These are phyloP conservation scores for Spinacia oleracea DNA, from an alignment of 179 eudicot species.

Conservation along the genomic window DNA sequence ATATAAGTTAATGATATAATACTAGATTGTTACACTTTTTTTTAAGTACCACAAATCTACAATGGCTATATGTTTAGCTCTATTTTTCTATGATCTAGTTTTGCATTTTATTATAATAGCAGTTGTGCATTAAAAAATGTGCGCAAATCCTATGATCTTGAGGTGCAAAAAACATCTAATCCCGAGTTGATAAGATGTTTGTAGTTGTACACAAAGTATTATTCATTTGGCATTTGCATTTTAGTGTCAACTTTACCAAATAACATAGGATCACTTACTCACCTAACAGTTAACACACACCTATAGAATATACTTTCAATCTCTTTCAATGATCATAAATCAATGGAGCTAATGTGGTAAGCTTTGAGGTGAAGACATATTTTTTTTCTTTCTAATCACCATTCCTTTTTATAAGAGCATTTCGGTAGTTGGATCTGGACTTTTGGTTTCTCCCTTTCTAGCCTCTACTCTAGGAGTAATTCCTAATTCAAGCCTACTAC, in stretches of 20 bases:
- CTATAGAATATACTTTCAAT: slow-evolving; percentile 7
- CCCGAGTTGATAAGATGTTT: no score
- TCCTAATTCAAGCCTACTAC: no score
- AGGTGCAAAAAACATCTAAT: no score
- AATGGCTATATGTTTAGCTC: not conserved
- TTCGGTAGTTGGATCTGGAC: not conserved
- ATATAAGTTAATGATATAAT: slow-evolving; percentile 30
- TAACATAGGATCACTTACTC: not conserved
- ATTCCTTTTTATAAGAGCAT: not conserved
- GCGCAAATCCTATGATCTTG: no score
- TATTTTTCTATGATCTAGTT: not conserved
- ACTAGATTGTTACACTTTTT: slow-evolving; percentile 2
- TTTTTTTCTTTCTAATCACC: not conserved
- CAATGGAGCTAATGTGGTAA: not conserved
- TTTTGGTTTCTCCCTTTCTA: not conserved
- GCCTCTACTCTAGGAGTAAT: not conserved
- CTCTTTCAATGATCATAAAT: not conserved
- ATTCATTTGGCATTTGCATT: not conserved
- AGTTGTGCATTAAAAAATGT: no score
- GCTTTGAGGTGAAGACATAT: not conserved
- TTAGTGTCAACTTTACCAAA: not conserved
- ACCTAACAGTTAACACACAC: not conserved
- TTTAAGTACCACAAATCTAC: no score
- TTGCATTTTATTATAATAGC: no score
- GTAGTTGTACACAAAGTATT: no score